Percentiles rank a stretch among this genome's conserved stretches.
phyloP scores from a whole-genome alignment of 257 asterid species.

The Solanum infundibuliforme region DNA sequence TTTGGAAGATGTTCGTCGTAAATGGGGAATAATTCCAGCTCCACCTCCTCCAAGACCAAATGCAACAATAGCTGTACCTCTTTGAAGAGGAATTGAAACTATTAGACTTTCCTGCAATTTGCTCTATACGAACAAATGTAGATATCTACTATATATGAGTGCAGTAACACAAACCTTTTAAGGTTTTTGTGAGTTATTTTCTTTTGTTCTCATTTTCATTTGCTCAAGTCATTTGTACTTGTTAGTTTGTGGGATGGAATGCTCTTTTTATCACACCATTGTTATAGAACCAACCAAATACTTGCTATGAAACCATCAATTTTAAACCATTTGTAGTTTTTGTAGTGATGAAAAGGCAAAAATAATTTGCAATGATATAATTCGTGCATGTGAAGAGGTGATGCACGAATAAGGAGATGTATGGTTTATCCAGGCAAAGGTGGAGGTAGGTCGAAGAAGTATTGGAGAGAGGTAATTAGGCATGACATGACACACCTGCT shows the following conservation, averaged over 20 bases:
- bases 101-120: background rate
- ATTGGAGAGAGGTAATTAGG: fast-evolving
- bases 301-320: background rate
- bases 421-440: fast-evolving
- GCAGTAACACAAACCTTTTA: background rate
- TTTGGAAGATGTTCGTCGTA: constrained; percentile 71
- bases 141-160: background rate
- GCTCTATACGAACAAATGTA: background rate
- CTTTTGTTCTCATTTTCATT: background rate
- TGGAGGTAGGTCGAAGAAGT: background rate
- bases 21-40: constrained; percentile 72
- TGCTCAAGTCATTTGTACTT: background rate
- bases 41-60: constrained; percentile 37
- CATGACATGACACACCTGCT: background rate
- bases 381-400: fast-evolving
- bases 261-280: background rate
- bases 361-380: background rate
- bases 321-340: background rate
- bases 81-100: constrained; percentile 5
- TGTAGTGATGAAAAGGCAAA: background rate
- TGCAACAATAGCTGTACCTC: constrained; percentile 1
- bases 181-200: background rate
- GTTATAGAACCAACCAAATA: background rate
- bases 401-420: fast-evolving
- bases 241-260: background rate